Percentiles rank a stretch among this genome's conserved stretches.
These are phyloP conservation scores for Dactylellina sp. DNA, from an alignment of 2,329 filamentous ascomycete species.

Conservation along the genomic window DNA sequence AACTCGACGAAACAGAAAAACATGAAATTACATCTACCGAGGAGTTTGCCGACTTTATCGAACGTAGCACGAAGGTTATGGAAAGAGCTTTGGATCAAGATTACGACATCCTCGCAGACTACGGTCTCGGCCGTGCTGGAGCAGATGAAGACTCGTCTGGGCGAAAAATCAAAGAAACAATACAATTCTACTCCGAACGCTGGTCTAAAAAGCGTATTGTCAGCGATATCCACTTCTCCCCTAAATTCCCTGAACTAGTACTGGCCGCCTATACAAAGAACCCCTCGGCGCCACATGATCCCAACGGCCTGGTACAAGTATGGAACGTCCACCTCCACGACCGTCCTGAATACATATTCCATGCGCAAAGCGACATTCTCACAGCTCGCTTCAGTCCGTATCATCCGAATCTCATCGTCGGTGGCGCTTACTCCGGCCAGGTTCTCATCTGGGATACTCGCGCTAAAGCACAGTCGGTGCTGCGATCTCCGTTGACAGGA, in stretches of 20 bases:
- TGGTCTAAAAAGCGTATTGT: conserved; percentile 99
- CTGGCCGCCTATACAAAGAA: conserved; percentile 98
- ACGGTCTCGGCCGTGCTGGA: conserved; percentile 84
- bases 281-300: conserved; percentile 90
- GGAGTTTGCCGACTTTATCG: conserved; percentile 94
- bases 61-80: conserved; percentile 95
- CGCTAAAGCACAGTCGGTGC: conserved; percentile 86
- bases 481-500: conserved; percentile 94
- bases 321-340: conserved; percentile 98
- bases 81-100: conserved; percentile 84
- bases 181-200: conserved; percentile 92
- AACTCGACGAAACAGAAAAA: conserved; percentile 84
- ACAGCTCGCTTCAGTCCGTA: conserved; percentile 98
- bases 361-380: conserved; percentile 93
- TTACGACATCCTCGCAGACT: conserved; percentile 95
- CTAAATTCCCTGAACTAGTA: conserved; percentile 92
- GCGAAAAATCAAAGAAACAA: conserved; percentile 83
- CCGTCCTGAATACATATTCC: conserved; percentile 94
- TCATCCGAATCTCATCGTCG: conserved; percentile 94
- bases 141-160: conserved; percentile 79
- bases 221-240: conserved; percentile 93
- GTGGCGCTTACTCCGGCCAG: conserved; percentile 95
- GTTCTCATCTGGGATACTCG: conserved; percentile 97
- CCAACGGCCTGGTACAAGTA: conserved; percentile 91
- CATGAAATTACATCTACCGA: conserved; percentile 90